These are phyloP conservation scores for Phytophthora pseudosyringae DNA, from an alignment of 352 stramenopile genomes.

Conservation along the genomic window DNA sequence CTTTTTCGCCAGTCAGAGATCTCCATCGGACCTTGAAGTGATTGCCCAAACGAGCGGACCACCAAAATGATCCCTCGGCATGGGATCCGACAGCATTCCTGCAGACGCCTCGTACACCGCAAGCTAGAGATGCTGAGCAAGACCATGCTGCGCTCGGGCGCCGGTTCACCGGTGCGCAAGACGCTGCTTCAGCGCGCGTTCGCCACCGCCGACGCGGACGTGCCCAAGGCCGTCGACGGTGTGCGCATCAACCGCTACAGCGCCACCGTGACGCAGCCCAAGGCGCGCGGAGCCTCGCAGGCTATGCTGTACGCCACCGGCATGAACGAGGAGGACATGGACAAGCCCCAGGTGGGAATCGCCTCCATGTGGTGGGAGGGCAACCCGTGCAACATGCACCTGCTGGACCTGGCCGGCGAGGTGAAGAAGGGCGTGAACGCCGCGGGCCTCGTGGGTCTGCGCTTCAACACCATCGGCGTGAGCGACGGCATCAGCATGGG, in stretches of 20 bases:
- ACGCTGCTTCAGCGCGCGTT: constrained; percentile 37
- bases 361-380: constrained; percentile 98
- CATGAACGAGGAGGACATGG: constrained; percentile 94
- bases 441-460: constrained; percentile 92
- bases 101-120: background rate
- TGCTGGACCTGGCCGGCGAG: constrained; percentile 94
- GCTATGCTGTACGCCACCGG: constrained; percentile 99
- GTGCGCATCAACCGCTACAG: constrained; percentile 87
- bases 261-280: constrained; percentile 94
- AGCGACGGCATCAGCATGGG: constrained; percentile 98
- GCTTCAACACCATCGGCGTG: constrained; percentile 99
- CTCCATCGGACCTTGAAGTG: too few relatives aligned
- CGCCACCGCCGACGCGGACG: constrained; percentile 10
- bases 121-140: constrained; percentile 40
- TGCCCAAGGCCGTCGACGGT: constrained; percentile 28
- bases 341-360: constrained; percentile 95
- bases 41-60: too few relatives aligned
- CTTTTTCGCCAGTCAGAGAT: too few relatives aligned
- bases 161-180: constrained; percentile 22
- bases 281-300: constrained; percentile 96
- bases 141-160: constrained; percentile 21
- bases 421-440: constrained; percentile 95
- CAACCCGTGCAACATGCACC: constrained; percentile 99
- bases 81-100: too few relatives aligned
- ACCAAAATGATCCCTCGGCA: too few relatives aligned